phyloP scores from a whole-genome alignment of 2,329 filamentous ascomycete genomes.

The Alternaria triticimaculans region DNA sequence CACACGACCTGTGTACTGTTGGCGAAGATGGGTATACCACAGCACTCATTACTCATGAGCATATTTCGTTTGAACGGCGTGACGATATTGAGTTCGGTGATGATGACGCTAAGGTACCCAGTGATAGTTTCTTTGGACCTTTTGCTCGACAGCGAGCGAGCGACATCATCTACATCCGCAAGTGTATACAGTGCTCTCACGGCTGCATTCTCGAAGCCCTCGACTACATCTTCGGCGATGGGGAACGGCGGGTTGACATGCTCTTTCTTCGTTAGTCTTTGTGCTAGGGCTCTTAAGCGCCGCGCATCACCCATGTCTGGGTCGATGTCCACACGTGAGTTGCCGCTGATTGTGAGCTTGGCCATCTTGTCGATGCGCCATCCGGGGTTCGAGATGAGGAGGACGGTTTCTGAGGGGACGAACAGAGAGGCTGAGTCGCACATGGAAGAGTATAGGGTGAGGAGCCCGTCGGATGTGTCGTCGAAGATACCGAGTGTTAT shows the following conservation, averaged over 20 bases:
- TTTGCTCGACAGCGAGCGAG: constrained; percentile 29
- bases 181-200: constrained; percentile 52
- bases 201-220: constrained; percentile 27
- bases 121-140: constrained; percentile 45
- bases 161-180: constrained; percentile 54
- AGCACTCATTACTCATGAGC: constrained; percentile 58
- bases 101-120: constrained; percentile 55
- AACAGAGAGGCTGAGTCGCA: constrained; percentile 55
- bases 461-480: constrained; percentile 60
- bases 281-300: constrained; percentile 61
- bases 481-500: constrained; percentile 64
- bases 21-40: constrained; percentile 62
- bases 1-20: constrained; percentile 53
- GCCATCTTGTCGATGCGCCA: constrained; percentile 48
- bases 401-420: constrained; percentile 56
- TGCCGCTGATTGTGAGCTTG: constrained; percentile 48
- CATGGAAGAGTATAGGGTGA: constrained; percentile 64
- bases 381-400: constrained; percentile 58
- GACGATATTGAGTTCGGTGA: constrained; percentile 52
- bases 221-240: constrained; percentile 31
- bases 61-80: constrained; percentile 51
- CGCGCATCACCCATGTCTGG: constrained; percentile 60
- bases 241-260: constrained; percentile 60
- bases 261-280: constrained; percentile 57
- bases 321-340: constrained; percentile 62